Conservation (phyloP, 1,284 basidiomycete species). For the Marasmius fiardii region DNA sequence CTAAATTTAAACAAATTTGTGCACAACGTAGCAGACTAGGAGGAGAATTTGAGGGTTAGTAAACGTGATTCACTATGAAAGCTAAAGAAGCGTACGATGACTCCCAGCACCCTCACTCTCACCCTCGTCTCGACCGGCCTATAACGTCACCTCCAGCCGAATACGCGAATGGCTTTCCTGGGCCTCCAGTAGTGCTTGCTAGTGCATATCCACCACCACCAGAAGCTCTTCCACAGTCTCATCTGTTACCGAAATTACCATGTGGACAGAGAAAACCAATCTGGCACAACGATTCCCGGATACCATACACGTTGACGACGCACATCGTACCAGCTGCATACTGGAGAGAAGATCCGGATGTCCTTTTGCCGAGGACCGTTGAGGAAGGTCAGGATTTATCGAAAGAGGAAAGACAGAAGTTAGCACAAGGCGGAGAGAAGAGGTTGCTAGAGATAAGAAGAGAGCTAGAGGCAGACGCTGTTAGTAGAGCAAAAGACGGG, state of each 20-base stretch:
- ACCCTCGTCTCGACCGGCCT: background rate
- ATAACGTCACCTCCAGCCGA: constrained; percentile 1
- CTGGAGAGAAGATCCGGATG: constrained; percentile 50
- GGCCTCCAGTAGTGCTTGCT: constrained; percentile 4
- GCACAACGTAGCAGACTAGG: too few relatives aligned
- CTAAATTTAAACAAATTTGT: too few relatives aligned
- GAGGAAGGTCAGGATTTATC: constrained; percentile 20
- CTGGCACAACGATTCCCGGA: constrained; percentile 23
- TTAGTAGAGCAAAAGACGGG: constrained; percentile 20
- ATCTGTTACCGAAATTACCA: constrained; percentile 27
- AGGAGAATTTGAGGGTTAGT: too few relatives aligned
- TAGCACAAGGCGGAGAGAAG: constrained; percentile 18
- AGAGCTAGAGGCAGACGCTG: constrained; percentile 7
- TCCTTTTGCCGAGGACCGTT: constrained; percentile 36
- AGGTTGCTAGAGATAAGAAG: constrained; percentile 23
- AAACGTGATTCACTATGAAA: background rate
- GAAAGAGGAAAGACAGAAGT: constrained; percentile 32
- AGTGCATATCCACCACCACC: constrained; percentile 28
- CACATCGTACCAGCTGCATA: constrained; percentile 76
- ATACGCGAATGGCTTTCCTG: constrained; percentile 4
- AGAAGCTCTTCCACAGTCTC: constrained; percentile 20
- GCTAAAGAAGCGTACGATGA: background rate
- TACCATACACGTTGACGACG: constrained; percentile 43
- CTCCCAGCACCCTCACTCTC: background rate
- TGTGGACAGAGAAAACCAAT: constrained; percentile 29